Percentiles rank a stretch among this genome's conserved stretches.
Evolutionary conservation across 1,284 basidiomycete species (phyloP).

Genomic region (Pyrrhoderma lamaoense): DNA sequence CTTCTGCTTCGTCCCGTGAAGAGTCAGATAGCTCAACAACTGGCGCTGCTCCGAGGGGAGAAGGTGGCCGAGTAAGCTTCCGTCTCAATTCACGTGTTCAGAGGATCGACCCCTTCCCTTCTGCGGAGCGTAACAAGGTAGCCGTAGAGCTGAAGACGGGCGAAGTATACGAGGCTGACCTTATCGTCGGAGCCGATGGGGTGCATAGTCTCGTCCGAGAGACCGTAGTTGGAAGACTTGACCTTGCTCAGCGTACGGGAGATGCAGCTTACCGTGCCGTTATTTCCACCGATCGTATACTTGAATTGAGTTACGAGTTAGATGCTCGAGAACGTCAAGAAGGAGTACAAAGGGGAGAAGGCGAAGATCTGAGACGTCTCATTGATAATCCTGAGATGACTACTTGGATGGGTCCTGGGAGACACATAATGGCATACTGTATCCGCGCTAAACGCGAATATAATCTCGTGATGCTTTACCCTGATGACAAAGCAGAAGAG

Average conservation of each 20-base stretch:
- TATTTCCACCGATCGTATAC: constrained; percentile 21
- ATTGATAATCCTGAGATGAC: constrained; percentile 18
- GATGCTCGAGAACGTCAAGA: too few relatives aligned
- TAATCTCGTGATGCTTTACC: background rate
- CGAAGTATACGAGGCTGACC: constrained; percentile 35
- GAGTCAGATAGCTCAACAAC: too few relatives aligned
- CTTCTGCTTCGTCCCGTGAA: too few relatives aligned
- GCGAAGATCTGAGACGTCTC: background rate
- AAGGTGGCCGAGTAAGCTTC: too few relatives aligned
- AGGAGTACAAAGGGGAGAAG: background rate
- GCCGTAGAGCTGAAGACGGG: constrained; percentile 37
- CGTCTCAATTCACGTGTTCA: constrained; percentile 35
- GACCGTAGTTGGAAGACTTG: constrained; percentile 29
- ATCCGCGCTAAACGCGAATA: background rate
- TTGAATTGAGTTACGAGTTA: too few relatives aligned
- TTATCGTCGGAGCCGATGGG: constrained; percentile 50
- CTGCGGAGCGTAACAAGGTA: constrained; percentile 24
- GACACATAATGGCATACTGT: background rate
- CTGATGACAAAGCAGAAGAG: background rate
- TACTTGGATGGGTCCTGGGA: background rate
- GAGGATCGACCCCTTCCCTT: constrained; percentile 31
- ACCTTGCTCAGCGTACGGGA: background rate
- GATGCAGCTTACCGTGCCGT: background rate
- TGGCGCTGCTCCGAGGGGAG: too few relatives aligned
- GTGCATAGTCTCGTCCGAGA: constrained; percentile 39